These are phyloP conservation scores for Colletotrichum melonis DNA, from an alignment of 2,329 filamentous ascomycete species.

Conservation along the genomic window DNA sequence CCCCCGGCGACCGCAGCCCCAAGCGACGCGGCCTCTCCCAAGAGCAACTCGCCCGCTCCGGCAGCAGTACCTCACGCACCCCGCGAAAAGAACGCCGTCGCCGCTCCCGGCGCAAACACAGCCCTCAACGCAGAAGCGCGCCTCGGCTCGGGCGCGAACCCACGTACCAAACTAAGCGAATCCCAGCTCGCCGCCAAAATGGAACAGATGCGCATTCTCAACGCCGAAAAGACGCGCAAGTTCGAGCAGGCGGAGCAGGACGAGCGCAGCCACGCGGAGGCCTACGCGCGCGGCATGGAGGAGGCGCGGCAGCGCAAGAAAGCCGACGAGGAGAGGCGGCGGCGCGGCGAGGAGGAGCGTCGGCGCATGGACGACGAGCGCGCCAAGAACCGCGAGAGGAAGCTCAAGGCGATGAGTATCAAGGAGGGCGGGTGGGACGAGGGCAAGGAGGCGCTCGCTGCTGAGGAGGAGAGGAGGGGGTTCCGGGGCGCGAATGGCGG, in stretches of 20 bases:
- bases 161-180: slow-evolving; percentile 70
- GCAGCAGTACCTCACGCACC: slow-evolving; percentile 27
- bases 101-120: slow-evolving; percentile 40
- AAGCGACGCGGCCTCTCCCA: not conserved
- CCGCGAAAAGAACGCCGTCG: slow-evolving; percentile 40
- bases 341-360: slow-evolving; percentile 63
- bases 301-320: slow-evolving; percentile 63
- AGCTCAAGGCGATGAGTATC: slow-evolving; percentile 67
- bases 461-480: slow-evolving; percentile 52
- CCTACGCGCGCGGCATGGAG: slow-evolving; percentile 66
- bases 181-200: slow-evolving; percentile 69
- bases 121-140: slow-evolving; percentile 54
- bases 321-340: slow-evolving; percentile 63
- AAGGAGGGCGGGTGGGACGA: slow-evolving; percentile 70
- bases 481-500: slow-evolving; percentile 58
- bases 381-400: slow-evolving; percentile 69
- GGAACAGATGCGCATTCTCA: slow-evolving; percentile 69
- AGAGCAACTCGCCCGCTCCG: slow-evolving; percentile 14
- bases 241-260: slow-evolving; percentile 70
- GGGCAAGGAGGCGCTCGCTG: slow-evolving; percentile 60
- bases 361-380: slow-evolving; percentile 68
- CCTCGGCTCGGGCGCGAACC: slow-evolving; percentile 66
- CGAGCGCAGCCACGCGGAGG: slow-evolving; percentile 64
- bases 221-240: slow-evolving; percentile 68
- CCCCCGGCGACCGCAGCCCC: too few species aligned